These are phyloP conservation scores for Wickerhamomyces sp. DNA, from an alignment of 1,139 yeast species.

Conservation along the genomic window DNA sequence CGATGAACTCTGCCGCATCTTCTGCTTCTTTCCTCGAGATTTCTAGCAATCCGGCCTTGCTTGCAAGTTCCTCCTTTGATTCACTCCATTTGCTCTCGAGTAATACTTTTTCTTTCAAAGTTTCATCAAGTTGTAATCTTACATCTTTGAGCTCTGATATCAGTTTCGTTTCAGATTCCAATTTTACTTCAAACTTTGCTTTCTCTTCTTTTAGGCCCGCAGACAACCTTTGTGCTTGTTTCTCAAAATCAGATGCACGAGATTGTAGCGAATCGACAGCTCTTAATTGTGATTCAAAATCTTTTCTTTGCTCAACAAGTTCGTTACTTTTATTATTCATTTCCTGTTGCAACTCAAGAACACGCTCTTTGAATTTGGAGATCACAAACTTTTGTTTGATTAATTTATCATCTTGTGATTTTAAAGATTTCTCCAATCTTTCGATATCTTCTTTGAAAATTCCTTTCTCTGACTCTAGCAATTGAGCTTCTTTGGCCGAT, in stretches of 20 bases:
- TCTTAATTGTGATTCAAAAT: constrained; percentile 24
- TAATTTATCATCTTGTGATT: constrained; percentile 21
- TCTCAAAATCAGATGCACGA: constrained; percentile 20
- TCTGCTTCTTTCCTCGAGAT: background rate
- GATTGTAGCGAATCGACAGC: constrained; percentile 11
- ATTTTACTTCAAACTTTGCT: background rate
- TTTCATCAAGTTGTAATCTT: background rate
- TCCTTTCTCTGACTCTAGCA: constrained; percentile 23
- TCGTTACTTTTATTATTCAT: constrained; percentile 28
- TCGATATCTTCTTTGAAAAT: constrained; percentile 22
- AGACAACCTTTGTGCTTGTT: constrained; percentile 19
- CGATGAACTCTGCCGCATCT: background rate
- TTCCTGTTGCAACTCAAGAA: constrained; percentile 36
- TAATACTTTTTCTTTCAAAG: background rate
- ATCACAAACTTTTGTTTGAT: constrained; percentile 15
- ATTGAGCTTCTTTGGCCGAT: constrained; percentile 20
- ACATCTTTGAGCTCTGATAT: background rate
- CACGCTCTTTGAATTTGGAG: constrained; percentile 27
- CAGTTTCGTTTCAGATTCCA: background rate
- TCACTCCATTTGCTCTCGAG: no score
- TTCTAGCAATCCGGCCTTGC: background rate
- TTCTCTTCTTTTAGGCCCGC: constrained; percentile 7
- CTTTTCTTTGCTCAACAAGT: constrained; percentile 26
- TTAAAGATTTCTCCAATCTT: constrained; percentile 25
- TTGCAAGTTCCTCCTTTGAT: background rate